Evolutionary conservation across 2,329 filamentous ascomycete species (phyloP).

Genomic region (Xylaria digitata): DNA sequence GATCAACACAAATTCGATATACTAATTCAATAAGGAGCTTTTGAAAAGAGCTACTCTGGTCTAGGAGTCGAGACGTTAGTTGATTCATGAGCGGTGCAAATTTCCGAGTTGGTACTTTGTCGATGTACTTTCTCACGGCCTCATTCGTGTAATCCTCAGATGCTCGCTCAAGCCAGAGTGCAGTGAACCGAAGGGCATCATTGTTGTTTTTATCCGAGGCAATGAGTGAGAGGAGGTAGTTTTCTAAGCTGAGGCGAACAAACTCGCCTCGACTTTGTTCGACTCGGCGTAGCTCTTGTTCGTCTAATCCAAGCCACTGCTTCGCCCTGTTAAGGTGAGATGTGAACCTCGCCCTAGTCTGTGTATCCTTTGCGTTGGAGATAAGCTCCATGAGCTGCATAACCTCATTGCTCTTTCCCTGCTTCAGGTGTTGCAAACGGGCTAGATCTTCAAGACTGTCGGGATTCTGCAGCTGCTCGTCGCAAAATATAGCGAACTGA

Average conservation of each 20-base stretch:
- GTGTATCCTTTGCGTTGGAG: conserved; percentile 61
- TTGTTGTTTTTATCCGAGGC: conserved; percentile 91
- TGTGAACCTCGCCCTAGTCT: conserved; percentile 67
- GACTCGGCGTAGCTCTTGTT: conserved; percentile 84
- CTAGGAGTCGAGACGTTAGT: conserved; percentile 88
- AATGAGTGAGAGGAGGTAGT: conserved; percentile 86
- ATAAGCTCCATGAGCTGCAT: conserved; percentile 73
- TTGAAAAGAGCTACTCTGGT: conserved; percentile 78
- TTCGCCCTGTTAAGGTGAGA: conserved; percentile 77
- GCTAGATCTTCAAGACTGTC: conserved; percentile 86
- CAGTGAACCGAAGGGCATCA: conserved; percentile 90
- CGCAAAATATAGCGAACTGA: conserved; percentile 94
- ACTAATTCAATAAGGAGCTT: conserved; percentile 78
- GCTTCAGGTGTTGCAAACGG: conserved; percentile 80
- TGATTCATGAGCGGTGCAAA: conserved; percentile 96
- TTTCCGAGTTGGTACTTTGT: conserved; percentile 85
- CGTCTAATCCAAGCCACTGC: conserved; percentile 90
- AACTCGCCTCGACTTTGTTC: conserved; percentile 82
- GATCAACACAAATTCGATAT: conserved; percentile 86
- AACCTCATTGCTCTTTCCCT: conserved; percentile 85
- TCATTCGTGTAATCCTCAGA: conserved; percentile 80
- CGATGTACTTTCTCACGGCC: conserved; percentile 76
- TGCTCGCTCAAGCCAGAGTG: conserved; percentile 91
- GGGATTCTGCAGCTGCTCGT: conserved; percentile 89
- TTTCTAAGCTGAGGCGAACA: conserved; percentile 88